Conservation (phyloP, 2,329 filamentous ascomycete species). For the Fusarium albidum region DNA sequence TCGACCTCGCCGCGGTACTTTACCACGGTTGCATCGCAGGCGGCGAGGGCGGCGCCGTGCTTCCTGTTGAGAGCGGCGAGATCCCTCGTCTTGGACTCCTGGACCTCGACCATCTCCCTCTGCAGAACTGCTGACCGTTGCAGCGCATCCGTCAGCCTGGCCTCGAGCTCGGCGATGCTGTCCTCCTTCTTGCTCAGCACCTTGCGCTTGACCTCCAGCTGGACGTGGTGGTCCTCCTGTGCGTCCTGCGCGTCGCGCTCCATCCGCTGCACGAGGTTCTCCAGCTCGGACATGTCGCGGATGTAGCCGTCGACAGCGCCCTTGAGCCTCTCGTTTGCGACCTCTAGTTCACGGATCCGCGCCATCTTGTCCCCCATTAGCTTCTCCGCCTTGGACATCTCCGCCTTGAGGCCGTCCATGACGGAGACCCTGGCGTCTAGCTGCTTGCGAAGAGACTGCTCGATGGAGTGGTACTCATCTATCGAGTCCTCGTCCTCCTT, state of each 20-base stretch:
- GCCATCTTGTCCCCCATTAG: slow-evolving; percentile 49
- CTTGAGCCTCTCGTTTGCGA: slow-evolving; percentile 59
- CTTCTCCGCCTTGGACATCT: slow-evolving; percentile 48
- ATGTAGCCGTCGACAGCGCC: slow-evolving; percentile 61
- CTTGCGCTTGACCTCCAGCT: slow-evolving; percentile 45
- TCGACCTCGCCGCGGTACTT: slow-evolving; percentile 61
- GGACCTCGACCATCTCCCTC: slow-evolving; percentile 48
- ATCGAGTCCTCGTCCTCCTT: slow-evolving; percentile 62
- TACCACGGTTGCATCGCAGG: slow-evolving; percentile 58
- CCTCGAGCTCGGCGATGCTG: slow-evolving; percentile 53
- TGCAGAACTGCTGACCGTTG: slow-evolving; percentile 50
- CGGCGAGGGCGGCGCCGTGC: slow-evolving; percentile 57
- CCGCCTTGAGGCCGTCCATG: slow-evolving; percentile 56
- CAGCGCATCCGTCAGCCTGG: slow-evolving; percentile 51
- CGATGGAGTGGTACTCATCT: slow-evolving; percentile 67
- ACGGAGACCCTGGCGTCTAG: slow-evolving; percentile 61
- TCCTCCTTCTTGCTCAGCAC: slow-evolving; percentile 48
- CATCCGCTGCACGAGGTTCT: slow-evolving; percentile 58
- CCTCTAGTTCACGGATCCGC: slow-evolving; percentile 56
- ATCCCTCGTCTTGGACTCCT: slow-evolving; percentile 45
- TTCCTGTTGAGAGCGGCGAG: slow-evolving; percentile 48
- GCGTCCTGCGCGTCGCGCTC: slow-evolving; percentile 50
- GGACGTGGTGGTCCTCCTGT: slow-evolving; percentile 43
- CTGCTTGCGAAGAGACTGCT: slow-evolving; percentile 64
- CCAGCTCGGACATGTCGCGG: slow-evolving; percentile 62